Base-by-base conservation (phyloP, 2,329 filamentous ascomycete genomes). In the Phoma sp. region DNA sequence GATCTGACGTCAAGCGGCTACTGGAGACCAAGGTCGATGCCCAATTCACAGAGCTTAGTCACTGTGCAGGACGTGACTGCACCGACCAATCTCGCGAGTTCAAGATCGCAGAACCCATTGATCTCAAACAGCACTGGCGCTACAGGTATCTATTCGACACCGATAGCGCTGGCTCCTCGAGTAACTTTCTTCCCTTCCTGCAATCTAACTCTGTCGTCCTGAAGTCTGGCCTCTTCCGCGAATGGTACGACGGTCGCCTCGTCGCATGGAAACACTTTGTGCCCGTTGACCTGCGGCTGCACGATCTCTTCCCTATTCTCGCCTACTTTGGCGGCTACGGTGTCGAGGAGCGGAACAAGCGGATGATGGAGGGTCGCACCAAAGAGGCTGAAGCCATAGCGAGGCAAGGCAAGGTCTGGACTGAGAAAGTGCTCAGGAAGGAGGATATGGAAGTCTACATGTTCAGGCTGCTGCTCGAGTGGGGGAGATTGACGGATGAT, bases 231-330 rank as follows among this genome's bases (percentile, higher is more conserved):
- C 79, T 94, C 6, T 94, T 93, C 74, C 83, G 86, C 22, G 86
- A 91, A 68, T 96, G 91, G 91, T 91, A 88, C 74, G 88, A 90
- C 55, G 86, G 88, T 44, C 84, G 91, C 6, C 75, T 95, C 15
- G 83, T 82, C 54, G 85, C 91, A 0, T 96, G 91, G 91, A 78
- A 88, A 39, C 91, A 96, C 71, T 95, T 92, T 65, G 87, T 94
- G 1, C 91, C 91, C 8, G 76, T 93, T 15, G 91, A 95, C 69
- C 63, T 88, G 1, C 83, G 91, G 3, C 85, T 90, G 19, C 89
- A 92, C 57, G 89, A 84, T 1, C 76, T 95, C 36, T 91, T 90
- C 78, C 86, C 85, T 58, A 91, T 88, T 0, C 74, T 93, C 49
- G 84, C 88, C 0, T 95, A 92, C 74, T 94, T 95, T 38, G 70